Base-by-base conservation (phyloP, 2,329 filamentous ascomycete genomes). In the Colletotrichum sp. region DNA sequence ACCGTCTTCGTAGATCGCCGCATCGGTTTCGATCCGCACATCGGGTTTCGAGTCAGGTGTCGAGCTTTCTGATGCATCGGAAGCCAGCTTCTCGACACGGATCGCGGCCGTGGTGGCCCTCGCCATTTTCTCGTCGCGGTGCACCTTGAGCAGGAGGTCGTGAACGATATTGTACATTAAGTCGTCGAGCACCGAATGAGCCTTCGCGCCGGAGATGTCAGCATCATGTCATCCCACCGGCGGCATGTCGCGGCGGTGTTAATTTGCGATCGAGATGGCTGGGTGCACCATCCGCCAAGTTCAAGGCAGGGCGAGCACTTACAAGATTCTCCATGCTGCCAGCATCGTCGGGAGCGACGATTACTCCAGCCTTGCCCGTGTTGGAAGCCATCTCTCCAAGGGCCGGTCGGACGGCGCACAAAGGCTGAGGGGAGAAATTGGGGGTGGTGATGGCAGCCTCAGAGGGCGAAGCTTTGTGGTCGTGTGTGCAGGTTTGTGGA, bases 91-190 rank as follows among this genome's bases (percentile, higher is more conserved):
- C 84, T 93, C 91, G 81, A 93, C 89, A 64, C 89, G 87, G 79
- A 93, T 93, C 78, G 92, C 89, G 80, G 93, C 90, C 76, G 93
- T 90, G 78, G 90, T 86, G 80, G 92, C 92, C 83, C 93, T 92
- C 69, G 95, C 92, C 78, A 92, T 91, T 87, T 96, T 96, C 86
- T 96, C 95, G 79, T 94, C 91, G 79, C 93, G 93, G 83, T 96
- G 95, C 55, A 92, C 92, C 83, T 94, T 92, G 81, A 95, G 89
- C 78, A 95, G 88, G 68, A 95, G 89, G 82, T 95, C 93, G 84
- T 94, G 93, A 79, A 96, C 90, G 81, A 96, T 90, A 84, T 95
- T 96, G 87, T 94, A 92, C 77, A 96, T 87, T 72, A 93, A 86
- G 81, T 96, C 94, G 81, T 96, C 93, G 81, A 96, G 89, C 76